These are phyloP conservation scores for Jacaranda copaia DNA, from an alignment of 257 asterid genomes.

Conservation along the genomic window DNA sequence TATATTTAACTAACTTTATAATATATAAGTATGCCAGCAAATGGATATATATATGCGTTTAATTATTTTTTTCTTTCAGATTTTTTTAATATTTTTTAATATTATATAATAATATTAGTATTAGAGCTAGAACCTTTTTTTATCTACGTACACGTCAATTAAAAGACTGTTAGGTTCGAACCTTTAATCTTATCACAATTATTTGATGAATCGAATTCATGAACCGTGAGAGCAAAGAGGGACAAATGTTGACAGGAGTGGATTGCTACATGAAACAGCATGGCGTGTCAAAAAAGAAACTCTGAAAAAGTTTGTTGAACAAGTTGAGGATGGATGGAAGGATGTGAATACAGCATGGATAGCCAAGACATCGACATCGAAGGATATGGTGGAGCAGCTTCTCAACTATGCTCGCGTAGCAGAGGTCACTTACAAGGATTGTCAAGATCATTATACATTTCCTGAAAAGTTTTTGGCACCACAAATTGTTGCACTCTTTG, in stretches of 20 bases:
- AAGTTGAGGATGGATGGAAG: conserved; percentile 24
- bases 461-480: conserved; percentile 8
- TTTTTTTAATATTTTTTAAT: too few relatives aligned
- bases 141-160: too few relatives aligned
- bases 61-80: too few relatives aligned
- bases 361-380: not conserved
- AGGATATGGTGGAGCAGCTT: not conserved
- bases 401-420: conserved; percentile 21
- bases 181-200: too few relatives aligned
- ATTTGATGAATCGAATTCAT: not conserved
- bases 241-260: not conserved
- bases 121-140: too few relatives aligned
- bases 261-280: conserved; percentile 35
- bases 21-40: too few relatives aligned
- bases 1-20: too few relatives aligned
- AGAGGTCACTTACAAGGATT: conserved; percentile 18
- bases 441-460: conserved; percentile 22
- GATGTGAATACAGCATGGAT: conserved; percentile 15
- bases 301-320: not conserved
- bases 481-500: not conserved
- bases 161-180: too few relatives aligned
- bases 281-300: conserved; percentile 3
- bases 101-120: too few relatives aligned
- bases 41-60: too few relatives aligned
- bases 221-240: conserved; percentile 30